Evolutionary conservation across 164 flowering plant species (phyloP).

Genomic region (Magnolia kwangsiensis): DNA sequence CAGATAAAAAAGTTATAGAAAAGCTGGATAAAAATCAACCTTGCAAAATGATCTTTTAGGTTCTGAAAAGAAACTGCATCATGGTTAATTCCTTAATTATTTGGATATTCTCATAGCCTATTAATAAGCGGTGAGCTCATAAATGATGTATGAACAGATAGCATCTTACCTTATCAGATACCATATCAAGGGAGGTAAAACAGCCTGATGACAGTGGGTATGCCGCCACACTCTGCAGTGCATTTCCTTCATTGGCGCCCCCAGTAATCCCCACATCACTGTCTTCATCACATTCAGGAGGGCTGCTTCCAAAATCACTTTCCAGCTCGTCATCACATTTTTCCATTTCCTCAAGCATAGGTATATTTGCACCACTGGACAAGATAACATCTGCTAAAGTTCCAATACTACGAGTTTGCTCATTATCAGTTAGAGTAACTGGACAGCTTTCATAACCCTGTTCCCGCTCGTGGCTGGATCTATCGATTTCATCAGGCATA

Average conservation of each 20-base stretch:
- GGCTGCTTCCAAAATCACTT: slow-evolving; percentile 15
- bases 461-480: slow-evolving; percentile 15
- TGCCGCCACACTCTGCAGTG: slow-evolving; percentile 2
- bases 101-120: neutral
- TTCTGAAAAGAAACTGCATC: neutral
- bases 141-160: neutral
- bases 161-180: slow-evolving; percentile 18
- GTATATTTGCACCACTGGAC: slow-evolving; percentile 12
- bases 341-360: slow-evolving; percentile 19
- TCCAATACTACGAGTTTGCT: slow-evolving; percentile 15
- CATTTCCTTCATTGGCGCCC: slow-evolving; percentile 12
- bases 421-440: slow-evolving; percentile 13
- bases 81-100: no score
- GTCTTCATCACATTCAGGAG: slow-evolving; percentile 10
- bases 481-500: slow-evolving; percentile 13
- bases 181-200: slow-evolving; percentile 14
- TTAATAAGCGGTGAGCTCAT: neutral
- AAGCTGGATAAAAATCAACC: no score
- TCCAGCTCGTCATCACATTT: slow-evolving; percentile 18
- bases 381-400: slow-evolving; percentile 17
- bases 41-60: neutral
- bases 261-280: slow-evolving; percentile 2
- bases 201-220: slow-evolving; percentile 15
- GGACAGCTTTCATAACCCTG: slow-evolving; percentile 16
- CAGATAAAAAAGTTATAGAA: neutral